Evolutionary conservation across 768 basidiomycete species (phyloP).

Genomic region (Hydnomerulius pinastri): DNA sequence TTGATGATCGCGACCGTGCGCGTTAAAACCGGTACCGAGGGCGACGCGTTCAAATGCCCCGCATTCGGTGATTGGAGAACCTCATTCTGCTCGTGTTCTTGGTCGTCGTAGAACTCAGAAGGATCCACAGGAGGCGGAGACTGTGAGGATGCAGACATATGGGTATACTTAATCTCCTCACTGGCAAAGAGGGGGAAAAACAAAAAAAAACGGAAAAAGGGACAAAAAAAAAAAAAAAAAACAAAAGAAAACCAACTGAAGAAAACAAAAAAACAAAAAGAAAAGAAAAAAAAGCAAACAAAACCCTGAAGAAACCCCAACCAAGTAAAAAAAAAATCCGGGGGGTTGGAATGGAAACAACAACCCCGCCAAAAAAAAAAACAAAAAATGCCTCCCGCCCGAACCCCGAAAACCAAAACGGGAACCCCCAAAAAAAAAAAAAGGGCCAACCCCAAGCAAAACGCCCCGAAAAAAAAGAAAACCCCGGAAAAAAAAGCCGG

Average conservation of each 20-base stretch:
- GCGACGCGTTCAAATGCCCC: slow-evolving; percentile 5
- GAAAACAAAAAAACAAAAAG: slow-evolving; percentile 21
- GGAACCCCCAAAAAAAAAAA: too few relatives aligned
- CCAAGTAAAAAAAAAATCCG: slow-evolving; percentile 4
- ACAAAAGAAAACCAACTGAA: slow-evolving; percentile 16
- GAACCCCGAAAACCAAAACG: slow-evolving; percentile 20
- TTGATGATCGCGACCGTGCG: slow-evolving; percentile 87
- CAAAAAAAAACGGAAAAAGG: slow-evolving; percentile 2
- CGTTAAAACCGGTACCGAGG: slow-evolving; percentile 27
- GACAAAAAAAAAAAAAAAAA: slow-evolving; percentile 24
- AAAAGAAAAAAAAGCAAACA: slow-evolving; percentile 14
- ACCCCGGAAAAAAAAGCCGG: neutral
- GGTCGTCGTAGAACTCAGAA: slow-evolving; percentile 15
- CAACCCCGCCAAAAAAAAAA: neutral
- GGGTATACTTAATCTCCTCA: slow-evolving; percentile 9
- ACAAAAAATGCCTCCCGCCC: slow-evolving; percentile 1
- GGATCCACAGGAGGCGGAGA: slow-evolving; percentile 18
- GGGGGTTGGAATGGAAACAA: slow-evolving; percentile 6
- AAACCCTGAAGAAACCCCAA: slow-evolving; percentile 4
- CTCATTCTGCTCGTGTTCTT: neutral
- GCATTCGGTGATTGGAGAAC: slow-evolving; percentile 8
- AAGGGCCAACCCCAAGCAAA: too few relatives aligned
- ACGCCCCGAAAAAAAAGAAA: neutral
- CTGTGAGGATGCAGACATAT: slow-evolving; percentile 22
- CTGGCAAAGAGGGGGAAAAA: slow-evolving; percentile 2